Evolutionary conservation across 768 basidiomycete genomes (phyloP), one percentile per base, ranked within the genome.

Genomic region (Pulveroboletus sp.): DNA sequence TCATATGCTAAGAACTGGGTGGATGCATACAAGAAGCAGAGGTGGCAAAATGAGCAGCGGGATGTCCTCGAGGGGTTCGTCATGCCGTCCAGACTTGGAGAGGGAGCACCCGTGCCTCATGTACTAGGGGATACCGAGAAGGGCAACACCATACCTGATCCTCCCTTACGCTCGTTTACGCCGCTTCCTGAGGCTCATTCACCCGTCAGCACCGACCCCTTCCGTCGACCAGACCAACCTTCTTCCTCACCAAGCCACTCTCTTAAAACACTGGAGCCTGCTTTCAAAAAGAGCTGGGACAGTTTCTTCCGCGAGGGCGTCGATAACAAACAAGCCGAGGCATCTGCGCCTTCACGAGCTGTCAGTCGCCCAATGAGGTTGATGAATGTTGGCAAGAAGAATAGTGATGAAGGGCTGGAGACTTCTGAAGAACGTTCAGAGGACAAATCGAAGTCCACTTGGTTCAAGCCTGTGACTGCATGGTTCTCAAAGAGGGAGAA

Each of bases 1-100:
- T 76, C 85, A 4, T 83, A 80, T 61, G 81, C 76, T 23, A 75
- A 69, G 35, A 61, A 63, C 8, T 70, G 69, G 66, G 49, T 78
- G 24, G 78, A 82, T 60, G 68, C 64, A 31, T 72, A 75, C 52
- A 72, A 69, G 57, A 75, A 72, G 47, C 69, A 71, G 56, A 75
- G 65, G 61, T 85, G 78, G 73, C 68, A 74, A 59, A 67, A 60
- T 42, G 76, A 80, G 56, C 79, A 82, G 60, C 72, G 77, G 42
- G 66, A 67, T 1, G 77, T 73, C 24, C 66, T 80, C 24, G 72
- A 78, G 43, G 75, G 68, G 23, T 66, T 79, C 49, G 62, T 60
- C 58, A 59, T 61, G 45, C 64, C 62, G 25, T 58, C 50, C 45
- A 52, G 45, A 29, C 5, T 29, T 7, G 27, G 27, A 31, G 47